These are phyloP conservation scores for Violaceomyces palustris DNA, from an alignment of 1,284 basidiomycete species.

Conservation along the genomic window DNA sequence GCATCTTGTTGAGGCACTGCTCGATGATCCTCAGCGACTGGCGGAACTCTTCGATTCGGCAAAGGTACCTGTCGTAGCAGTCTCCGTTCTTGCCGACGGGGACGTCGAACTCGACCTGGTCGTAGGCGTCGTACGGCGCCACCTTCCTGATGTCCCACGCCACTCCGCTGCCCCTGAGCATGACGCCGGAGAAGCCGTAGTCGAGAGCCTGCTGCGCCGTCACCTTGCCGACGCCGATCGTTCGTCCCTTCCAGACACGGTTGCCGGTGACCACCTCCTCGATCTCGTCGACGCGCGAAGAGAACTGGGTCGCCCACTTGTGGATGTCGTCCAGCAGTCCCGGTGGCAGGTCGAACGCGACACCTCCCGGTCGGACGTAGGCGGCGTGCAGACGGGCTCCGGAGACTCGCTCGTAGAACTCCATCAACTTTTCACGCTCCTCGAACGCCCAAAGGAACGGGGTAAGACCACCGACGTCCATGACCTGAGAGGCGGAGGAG, in stretches of 20 bases:
- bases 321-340: conserved; percentile 94
- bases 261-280: conserved; percentile 97
- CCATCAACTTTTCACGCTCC: conserved; percentile 99
- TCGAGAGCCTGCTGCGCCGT: conserved; percentile 87
- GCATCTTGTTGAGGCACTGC: conserved; percentile 89
- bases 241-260: conserved; percentile 95
- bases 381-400: conserved; percentile 94
- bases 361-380: conserved; percentile 96
- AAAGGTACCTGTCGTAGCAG: conserved; percentile 90
- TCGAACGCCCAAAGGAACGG: conserved; percentile 99
- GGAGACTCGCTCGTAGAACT: conserved; percentile 98
- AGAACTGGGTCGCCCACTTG: conserved; percentile 95
- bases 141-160: conserved; percentile 90
- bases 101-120: conserved; percentile 94
- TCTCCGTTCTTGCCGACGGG: conserved; percentile 95
- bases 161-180: conserved; percentile 88
- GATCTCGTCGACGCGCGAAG: conserved; percentile 85
- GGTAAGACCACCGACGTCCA: conserved; percentile 82
- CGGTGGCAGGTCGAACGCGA: conserved; percentile 94
- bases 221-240: conserved; percentile 83
- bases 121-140: conserved; percentile 92
- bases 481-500: conserved; percentile 15
- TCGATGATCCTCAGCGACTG: conserved; percentile 86
- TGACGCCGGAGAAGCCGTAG: conserved; percentile 93
- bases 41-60: conserved; percentile 96